These are phyloP conservation scores for Calonectria fujianensis DNA, from an alignment of 2,329 filamentous ascomycete genomes.

Conservation along the genomic window DNA sequence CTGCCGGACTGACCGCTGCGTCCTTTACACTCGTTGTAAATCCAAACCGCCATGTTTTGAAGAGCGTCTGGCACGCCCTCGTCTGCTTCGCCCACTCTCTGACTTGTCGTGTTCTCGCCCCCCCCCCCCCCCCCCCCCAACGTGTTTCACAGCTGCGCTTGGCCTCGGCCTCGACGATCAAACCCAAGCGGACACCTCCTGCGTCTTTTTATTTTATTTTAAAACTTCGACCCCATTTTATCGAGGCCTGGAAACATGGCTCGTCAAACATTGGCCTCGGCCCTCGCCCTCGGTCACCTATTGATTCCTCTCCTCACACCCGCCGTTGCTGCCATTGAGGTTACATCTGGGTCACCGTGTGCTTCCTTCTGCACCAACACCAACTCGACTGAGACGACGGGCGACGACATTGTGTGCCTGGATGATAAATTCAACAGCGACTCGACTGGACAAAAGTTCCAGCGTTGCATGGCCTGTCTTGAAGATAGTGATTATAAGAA, in stretches of 20 bases:
- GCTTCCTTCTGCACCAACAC: conserved; percentile 70
- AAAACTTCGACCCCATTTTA: neutral
- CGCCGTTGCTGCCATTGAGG: conserved; percentile 64
- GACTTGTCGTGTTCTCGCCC: neutral
- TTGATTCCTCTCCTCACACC: conserved; percentile 31
- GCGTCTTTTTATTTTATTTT: neutral
- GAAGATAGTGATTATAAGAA: conserved; percentile 70
- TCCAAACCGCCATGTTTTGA: neutral
- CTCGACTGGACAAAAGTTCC: conserved; percentile 66
- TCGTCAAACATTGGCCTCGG: neutral
- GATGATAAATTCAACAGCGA: conserved; percentile 65
- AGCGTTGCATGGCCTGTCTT: conserved; percentile 71
- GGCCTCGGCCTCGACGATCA: conserved; percentile 1
- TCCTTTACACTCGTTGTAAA: neutral
- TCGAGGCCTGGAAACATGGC: conserved; percentile 2
- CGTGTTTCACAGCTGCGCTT: neutral
- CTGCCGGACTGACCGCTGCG: neutral
- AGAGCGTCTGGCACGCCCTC: conserved; percentile 19
- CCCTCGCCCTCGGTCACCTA: neutral
- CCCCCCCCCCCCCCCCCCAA: neutral
- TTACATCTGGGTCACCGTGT: conserved; percentile 74
- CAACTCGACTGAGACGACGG: conserved; percentile 66
- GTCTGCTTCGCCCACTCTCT: neutral
- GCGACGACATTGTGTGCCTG: conserved; percentile 68
- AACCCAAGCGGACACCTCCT: neutral